Evolutionary conservation across 305 asterid genomes (phyloP), one percentile per base, ranked within the genome.

Genomic region (Salvia sclarea): DNA sequence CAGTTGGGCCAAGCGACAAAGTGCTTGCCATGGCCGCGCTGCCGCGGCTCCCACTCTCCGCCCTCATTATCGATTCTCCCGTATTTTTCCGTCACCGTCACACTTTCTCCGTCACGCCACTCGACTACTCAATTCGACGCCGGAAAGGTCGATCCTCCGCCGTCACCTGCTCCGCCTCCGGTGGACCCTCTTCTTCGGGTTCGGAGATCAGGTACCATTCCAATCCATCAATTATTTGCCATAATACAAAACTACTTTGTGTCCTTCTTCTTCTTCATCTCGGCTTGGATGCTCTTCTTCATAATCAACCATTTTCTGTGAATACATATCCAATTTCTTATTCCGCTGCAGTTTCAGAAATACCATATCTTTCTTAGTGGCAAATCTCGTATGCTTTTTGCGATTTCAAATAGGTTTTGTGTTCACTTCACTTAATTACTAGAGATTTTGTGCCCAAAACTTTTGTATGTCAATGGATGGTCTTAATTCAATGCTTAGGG

Each of bases 151-250:
- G 78, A 33, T 63, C 50, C 52, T 44, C 71, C 66, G 33, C 78
- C 58, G 7, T 79, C 75, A 64, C 71, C 58, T 85, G 90, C 76
- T 82, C 79, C 61, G 84, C 87, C 73, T 82, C 83, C 73, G 76
- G 83, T 8, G 85, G 69, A 17, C 78, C 86, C 20, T 80, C 87
- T n/a, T 66, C 86, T 0, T 60, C 84, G 37, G 85, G 84, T 0
- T 60, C 84, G 37, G 85, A 80, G 11, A 77, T 80, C 78, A 83
- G 87, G 87, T 80, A 11, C 0, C 12, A 37, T 57, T 16, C 22
- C 14, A 2, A n/a, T 13, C 18, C 33, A 6, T 37, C 33, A 5
- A 18, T 12, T 4, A 12, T 13, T 31, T 47, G 47, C 24, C 31
- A 5, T 0, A 53, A 25, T 1, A 25, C 4, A 25, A 13, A 37